These are phyloP conservation scores for Polysphondylium violaceum DNA, from an alignment of 78 protist species.

Conservation along the genomic window DNA sequence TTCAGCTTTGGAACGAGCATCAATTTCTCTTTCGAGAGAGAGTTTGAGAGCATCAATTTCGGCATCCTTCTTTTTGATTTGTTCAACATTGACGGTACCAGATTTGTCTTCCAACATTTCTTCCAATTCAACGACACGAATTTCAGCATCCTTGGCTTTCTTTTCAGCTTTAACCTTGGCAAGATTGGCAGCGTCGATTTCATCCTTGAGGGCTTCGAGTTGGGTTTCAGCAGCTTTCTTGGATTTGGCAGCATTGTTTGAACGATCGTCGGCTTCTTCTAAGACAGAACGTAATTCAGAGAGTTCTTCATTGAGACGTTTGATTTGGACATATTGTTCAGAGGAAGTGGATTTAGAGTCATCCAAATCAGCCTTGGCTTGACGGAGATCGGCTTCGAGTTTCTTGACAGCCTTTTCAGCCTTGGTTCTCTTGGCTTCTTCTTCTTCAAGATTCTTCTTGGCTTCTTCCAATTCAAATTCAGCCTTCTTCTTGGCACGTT, in stretches of 20 bases:
- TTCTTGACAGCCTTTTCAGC: constrained; percentile 64
- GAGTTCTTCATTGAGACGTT: constrained; percentile 81
- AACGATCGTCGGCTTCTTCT: constrained; percentile 71
- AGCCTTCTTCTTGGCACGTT: constrained; percentile 73
- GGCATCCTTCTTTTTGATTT: constrained; percentile 66
- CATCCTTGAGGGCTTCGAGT: constrained; percentile 64
- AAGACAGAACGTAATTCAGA: constrained; percentile 59
- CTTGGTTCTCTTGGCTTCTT: constrained; percentile 47
- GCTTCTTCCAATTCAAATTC: constrained; percentile 77
- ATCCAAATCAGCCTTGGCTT: constrained; percentile 21
- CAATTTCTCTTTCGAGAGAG: constrained; percentile 82
- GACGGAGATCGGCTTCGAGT: constrained; percentile 68
- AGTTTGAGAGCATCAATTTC: constrained; percentile 62
- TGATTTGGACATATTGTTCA: constrained; percentile 77
- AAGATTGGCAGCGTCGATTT: constrained; percentile 53
- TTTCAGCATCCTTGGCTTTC: constrained; percentile 79
- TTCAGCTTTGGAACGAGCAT: constrained; percentile 54
- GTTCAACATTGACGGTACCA: constrained; percentile 75
- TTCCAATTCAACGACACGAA: constrained; percentile 74
- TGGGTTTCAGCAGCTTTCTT: constrained; percentile 76
- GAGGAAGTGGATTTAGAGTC: constrained; percentile 44
- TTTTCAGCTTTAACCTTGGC: constrained; percentile 82
- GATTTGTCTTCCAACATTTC: constrained; percentile 73
- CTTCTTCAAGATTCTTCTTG: constrained; percentile 54
- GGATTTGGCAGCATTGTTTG: constrained; percentile 44